Conservation (phyloP, 2,329 filamentous ascomycete species). For the Fusarium sp. region DNA sequence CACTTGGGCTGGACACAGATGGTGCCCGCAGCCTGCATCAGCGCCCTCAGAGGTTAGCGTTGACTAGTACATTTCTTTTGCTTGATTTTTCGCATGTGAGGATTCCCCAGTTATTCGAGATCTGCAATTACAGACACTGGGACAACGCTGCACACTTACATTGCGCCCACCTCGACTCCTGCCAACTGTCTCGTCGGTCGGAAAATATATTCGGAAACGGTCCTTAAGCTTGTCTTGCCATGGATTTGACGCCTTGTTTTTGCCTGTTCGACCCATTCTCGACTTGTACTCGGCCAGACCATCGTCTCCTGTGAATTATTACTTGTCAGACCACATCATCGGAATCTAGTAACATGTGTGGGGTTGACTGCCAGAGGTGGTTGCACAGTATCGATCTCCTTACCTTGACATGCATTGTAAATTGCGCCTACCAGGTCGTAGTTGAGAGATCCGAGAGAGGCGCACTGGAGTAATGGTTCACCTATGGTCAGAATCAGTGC, state of each 20-base stretch:
- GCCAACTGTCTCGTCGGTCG: conserved; percentile 76
- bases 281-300: conserved; percentile 60
- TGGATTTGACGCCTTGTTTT: conserved; percentile 38
- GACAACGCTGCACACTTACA: conserved; percentile 52
- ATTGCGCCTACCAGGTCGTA: conserved; percentile 71
- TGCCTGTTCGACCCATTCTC: conserved; percentile 50
- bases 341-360: conserved; percentile 24
- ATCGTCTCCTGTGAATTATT: conserved; percentile 48
- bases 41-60: conserved; percentile 42
- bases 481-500: conserved; percentile 34
- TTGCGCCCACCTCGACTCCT: conserved; percentile 71
- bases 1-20: conserved; percentile 81
- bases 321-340: conserved; percentile 32
- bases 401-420: conserved; percentile 68
- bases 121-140: conserved; percentile 18
- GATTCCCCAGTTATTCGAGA: conserved; percentile 34
- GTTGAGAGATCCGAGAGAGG: conserved; percentile 84
- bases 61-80: conserved; percentile 20
- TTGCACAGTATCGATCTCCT: conserved; percentile 32
- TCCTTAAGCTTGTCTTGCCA: conserved; percentile 53
- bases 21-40: conserved; percentile 78
- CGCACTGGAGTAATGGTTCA: conserved; percentile 63
- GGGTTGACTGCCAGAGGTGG: conserved; percentile 20
- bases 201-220: conserved; percentile 82
- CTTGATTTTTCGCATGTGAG: conserved; percentile 32